Percentiles rank a stretch among this genome's conserved stretches.
These are phyloP conservation scores for Parastagonospora avenae DNA, from an alignment of 2,329 filamentous ascomycete species.

Conservation along the genomic window DNA sequence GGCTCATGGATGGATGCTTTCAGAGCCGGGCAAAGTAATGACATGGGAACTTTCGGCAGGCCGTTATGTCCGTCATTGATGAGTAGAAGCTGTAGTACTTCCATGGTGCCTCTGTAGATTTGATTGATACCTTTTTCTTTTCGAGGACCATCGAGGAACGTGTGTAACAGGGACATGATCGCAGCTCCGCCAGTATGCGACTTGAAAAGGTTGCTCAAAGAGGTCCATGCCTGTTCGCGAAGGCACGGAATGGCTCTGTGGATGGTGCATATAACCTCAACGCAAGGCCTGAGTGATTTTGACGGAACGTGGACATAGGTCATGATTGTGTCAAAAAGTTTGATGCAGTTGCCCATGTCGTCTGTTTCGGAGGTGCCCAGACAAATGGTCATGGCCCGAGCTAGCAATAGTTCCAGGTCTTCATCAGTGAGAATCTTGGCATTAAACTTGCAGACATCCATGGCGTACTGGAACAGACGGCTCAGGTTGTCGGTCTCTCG, in stretches of 20 bases:
- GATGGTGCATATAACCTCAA: constrained; percentile 74
- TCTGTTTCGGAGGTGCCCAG: constrained; percentile 67
- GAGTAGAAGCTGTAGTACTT: constrained; percentile 38
- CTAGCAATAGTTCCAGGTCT: constrained; percentile 66
- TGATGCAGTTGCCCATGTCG: constrained; percentile 71
- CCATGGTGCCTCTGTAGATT: constrained; percentile 36
- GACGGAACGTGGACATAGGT: constrained; percentile 73
- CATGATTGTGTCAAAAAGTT: constrained; percentile 71
- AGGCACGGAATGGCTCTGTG: constrained; percentile 68
- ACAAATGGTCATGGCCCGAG: constrained; percentile 69
- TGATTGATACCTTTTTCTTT: constrained; percentile 27
- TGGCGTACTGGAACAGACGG: constrained; percentile 68
- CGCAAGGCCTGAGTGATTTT: constrained; percentile 66
- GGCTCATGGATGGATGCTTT: constrained; percentile 37
- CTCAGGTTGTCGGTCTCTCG: constrained; percentile 51
- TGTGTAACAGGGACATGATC: constrained; percentile 68
- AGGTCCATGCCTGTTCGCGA: constrained; percentile 70
- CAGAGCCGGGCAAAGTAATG: constrained; percentile 40
- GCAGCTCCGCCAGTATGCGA: constrained; percentile 76
- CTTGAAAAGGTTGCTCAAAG: constrained; percentile 70
- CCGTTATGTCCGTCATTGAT: constrained; percentile 40
- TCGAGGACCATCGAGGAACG: constrained; percentile 44
- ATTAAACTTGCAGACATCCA: constrained; percentile 76
- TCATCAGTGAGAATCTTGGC: constrained; percentile 69
- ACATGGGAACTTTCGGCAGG: constrained; percentile 42